A percentile compares a stretch with the other conserved stretches of the same genome.
Evolutionary conservation across 495 filamentous ascomycete species (phyloP).

Genomic region (Penicillium longicatenatum): DNA sequence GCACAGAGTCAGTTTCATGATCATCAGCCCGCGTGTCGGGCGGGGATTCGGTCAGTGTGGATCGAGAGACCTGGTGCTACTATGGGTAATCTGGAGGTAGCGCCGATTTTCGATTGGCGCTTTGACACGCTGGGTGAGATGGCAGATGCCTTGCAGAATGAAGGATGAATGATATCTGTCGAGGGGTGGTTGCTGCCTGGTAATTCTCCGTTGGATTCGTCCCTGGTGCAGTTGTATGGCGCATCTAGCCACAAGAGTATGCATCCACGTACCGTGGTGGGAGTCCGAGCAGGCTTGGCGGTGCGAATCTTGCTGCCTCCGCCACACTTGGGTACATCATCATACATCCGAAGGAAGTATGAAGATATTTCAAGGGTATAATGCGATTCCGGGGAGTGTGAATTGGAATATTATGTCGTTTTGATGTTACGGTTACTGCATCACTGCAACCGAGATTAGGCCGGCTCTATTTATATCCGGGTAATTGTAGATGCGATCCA

Average conservation of each 20-base stretch:
- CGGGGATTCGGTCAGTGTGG: slow-evolving; percentile 68
- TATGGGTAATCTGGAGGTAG: slow-evolving; percentile 41
- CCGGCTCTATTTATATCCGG: neutral
- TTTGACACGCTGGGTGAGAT: slow-evolving; percentile 72
- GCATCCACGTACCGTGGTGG: neutral
- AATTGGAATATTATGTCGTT: neutral
- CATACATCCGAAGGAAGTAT: neutral
- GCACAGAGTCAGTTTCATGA: slow-evolving; percentile 72
- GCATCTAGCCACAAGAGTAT: neutral
- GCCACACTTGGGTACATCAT: slow-evolving; percentile 11
- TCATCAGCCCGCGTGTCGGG: slow-evolving; percentile 65
- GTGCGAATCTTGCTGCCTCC: slow-evolving; percentile 10
- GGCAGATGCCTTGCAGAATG: slow-evolving; percentile 65
- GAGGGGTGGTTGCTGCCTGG: slow-evolving; percentile 1
- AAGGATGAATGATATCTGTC: slow-evolving; percentile 27
- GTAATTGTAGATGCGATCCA: neutral
- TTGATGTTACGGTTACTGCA: neutral
- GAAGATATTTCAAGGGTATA: neutral
- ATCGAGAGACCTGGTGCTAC: slow-evolving; percentile 59
- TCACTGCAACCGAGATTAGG: neutral
- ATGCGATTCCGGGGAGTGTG: neutral
- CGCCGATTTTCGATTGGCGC: slow-evolving; percentile 55
- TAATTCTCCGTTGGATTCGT: neutral
- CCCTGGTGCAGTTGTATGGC: neutral
- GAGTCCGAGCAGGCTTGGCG: slow-evolving; percentile 10